A percentile compares a stretch with the other conserved stretches of the same genome.
These are phyloP conservation scores for Eucalyptus dawsonii DNA, from an alignment of 345 rosid genomes.

Conservation along the genomic window DNA sequence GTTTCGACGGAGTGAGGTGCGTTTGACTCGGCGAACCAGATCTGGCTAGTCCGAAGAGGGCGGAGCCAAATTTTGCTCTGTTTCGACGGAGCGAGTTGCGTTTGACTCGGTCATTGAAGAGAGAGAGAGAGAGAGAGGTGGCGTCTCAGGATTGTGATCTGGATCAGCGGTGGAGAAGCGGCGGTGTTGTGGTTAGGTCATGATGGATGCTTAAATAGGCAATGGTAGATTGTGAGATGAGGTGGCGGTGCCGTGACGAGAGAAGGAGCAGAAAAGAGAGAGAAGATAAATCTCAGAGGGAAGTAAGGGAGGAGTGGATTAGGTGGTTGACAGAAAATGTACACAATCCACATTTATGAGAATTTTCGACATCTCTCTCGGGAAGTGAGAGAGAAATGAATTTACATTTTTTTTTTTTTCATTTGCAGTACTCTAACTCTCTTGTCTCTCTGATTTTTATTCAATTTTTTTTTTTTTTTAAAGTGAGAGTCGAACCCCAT, in stretches of 20 bases:
- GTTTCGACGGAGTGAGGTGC: not conserved
- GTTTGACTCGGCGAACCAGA: not conserved
- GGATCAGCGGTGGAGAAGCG: not conserved
- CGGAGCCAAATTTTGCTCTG: not conserved
- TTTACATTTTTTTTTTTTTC: too few species aligned
- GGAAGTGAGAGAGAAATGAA: not conserved
- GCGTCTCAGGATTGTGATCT: not conserved
- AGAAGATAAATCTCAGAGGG: not conserved
- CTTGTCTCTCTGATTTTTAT: accelerated
- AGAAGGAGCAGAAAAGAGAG: not conserved
- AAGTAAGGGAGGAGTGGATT: not conserved
- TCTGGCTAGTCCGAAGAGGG: not conserved
- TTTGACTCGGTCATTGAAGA: not conserved
- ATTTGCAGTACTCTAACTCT: too few species aligned
- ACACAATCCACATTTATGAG: not conserved
- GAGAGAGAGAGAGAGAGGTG: not conserved
- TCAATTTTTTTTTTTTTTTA: too few species aligned
- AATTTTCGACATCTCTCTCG: not conserved
- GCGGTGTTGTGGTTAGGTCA: not conserved
- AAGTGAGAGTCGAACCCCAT: too few species aligned
- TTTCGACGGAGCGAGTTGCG: not conserved
- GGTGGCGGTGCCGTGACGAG: not conserved
- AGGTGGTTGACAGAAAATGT: not conserved
- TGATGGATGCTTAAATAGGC: not conserved
- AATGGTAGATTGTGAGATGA: not conserved